Conservation (phyloP, 208 protist genomes). For the Acanthamoeba royreba region DNA sequence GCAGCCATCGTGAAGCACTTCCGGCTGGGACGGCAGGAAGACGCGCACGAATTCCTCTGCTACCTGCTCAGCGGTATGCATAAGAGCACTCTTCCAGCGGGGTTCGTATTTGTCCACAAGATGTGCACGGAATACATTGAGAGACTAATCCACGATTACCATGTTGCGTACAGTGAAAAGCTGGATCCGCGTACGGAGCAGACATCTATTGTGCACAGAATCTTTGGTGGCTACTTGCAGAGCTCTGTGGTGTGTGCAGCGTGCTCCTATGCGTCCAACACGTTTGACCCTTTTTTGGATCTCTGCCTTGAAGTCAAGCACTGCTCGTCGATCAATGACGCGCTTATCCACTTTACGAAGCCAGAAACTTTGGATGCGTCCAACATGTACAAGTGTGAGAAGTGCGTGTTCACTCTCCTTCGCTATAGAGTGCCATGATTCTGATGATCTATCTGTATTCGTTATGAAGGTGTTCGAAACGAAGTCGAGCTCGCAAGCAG, state of each 20-base stretch:
- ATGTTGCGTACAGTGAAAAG: neutral
- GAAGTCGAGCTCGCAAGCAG: slow-evolving; percentile 74
- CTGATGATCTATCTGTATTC: too few relatives aligned
- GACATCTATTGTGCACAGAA: slow-evolving; percentile 73
- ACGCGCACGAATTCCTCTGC: slow-evolving; percentile 86
- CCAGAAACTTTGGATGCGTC: slow-evolving; percentile 74
- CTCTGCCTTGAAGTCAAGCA: slow-evolving; percentile 78
- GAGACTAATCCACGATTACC: too few relatives aligned
- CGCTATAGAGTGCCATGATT: neutral
- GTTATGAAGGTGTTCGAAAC: slow-evolving; percentile 72
- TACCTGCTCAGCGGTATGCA: slow-evolving; percentile 77
- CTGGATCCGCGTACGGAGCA: slow-evolving; percentile 50
- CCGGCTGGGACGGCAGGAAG: slow-evolving; percentile 80
- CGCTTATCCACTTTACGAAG: slow-evolving; percentile 72
- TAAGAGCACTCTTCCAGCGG: slow-evolving; percentile 53
- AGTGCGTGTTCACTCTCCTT: slow-evolving; percentile 21
- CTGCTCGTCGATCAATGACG: slow-evolving; percentile 54
- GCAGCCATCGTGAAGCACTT: slow-evolving; percentile 71
- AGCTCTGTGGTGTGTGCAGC: slow-evolving; percentile 68
- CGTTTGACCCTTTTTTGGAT: slow-evolving; percentile 83
- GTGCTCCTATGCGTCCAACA: slow-evolving; percentile 77
- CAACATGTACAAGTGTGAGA: slow-evolving; percentile 81
- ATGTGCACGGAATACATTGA: too few relatives aligned
- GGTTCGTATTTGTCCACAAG: too few relatives aligned
- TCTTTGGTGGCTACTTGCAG: slow-evolving; percentile 78